Conservation (phyloP, 2,329 filamentous ascomycete species). For the Chaetomium sp. region DNA sequence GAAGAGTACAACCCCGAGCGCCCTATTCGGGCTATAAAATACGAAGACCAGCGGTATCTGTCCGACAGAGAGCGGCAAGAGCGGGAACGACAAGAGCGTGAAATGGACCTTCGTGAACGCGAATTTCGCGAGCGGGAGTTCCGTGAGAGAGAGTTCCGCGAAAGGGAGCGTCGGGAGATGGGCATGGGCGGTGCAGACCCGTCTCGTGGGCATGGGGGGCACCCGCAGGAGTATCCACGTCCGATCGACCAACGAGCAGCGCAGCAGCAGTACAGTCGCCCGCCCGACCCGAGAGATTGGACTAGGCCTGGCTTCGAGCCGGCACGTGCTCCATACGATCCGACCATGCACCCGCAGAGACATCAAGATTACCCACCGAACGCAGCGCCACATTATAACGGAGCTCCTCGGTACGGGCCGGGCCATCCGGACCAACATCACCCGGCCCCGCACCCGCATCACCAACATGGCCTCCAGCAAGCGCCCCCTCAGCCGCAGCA, state of each 20-base stretch:
- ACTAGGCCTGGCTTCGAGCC: slow-evolving; percentile 37
- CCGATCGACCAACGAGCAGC: slow-evolving; percentile 24
- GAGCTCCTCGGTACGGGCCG: slow-evolving; percentile 31
- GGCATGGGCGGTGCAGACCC: slow-evolving; percentile 45
- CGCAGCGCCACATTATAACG: slow-evolving; percentile 34
- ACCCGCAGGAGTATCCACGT: slow-evolving; percentile 41
- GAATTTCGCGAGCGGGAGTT: slow-evolving; percentile 33
- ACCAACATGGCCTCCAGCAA: slow-evolving; percentile 31
- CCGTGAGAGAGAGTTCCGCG: slow-evolving; percentile 33
- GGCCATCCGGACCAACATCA: slow-evolving; percentile 36
- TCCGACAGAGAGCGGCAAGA: slow-evolving; percentile 38
- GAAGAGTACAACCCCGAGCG: slow-evolving; percentile 50
- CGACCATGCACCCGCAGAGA: slow-evolving; percentile 36
- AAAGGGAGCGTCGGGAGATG: slow-evolving; percentile 34
- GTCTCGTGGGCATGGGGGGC: slow-evolving; percentile 38
- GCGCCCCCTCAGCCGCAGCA: slow-evolving; percentile 28
- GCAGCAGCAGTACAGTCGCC: slow-evolving; percentile 37
- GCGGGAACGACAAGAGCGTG: slow-evolving; percentile 33
- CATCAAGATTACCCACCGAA: slow-evolving; percentile 45
- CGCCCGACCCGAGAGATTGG: slow-evolving; percentile 40
- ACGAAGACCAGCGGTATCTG: slow-evolving; percentile 49
- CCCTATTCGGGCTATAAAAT: slow-evolving; percentile 38
- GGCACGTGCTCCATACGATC: slow-evolving; percentile 37
- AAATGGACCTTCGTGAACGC: slow-evolving; percentile 39
- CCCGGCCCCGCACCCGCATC: slow-evolving; percentile 27